Percentiles rank a stretch among this genome's conserved stretches.
Evolutionary conservation across 805 yeast genomes (phyloP).

Genomic region (Candida ascalaphidarum): DNA sequence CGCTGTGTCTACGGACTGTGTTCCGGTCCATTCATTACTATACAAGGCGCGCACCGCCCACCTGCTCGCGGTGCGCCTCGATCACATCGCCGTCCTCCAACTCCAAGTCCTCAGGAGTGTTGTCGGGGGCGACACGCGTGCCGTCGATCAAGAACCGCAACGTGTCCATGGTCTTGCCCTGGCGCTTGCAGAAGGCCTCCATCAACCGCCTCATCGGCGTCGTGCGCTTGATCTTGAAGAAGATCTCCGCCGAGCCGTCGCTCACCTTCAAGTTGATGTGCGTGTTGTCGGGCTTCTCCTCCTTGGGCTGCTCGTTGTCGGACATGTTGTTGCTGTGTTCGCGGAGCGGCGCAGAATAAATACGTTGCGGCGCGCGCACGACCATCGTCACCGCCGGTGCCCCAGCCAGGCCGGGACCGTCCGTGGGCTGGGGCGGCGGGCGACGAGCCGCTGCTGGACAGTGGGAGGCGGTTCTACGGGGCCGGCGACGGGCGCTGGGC

Average conservation of each 20-base stretch:
- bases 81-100: slow-evolving; percentile 94
- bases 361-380: no score
- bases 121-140: slow-evolving; percentile 75
- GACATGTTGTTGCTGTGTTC: slow-evolving; percentile 4
- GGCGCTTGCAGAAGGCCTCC: slow-evolving; percentile 98
- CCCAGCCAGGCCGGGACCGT: no score
- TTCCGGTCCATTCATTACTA: no score
- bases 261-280: slow-evolving; percentile 92
- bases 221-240: slow-evolving; percentile 87
- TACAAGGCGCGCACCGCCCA: slow-evolving; percentile 62
- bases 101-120: slow-evolving; percentile 88
- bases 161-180: slow-evolving; percentile 77
- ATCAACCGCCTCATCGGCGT: slow-evolving; percentile 90
- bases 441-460: no score
- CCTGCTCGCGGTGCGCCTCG: slow-evolving; percentile 95
- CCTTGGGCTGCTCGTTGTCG: slow-evolving; percentile 10
- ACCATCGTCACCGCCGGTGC: no score
- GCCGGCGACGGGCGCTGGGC: no score
- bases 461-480: no score
- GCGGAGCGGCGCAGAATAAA: no score
- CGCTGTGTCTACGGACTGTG: no score
- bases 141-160: slow-evolving; percentile 92
- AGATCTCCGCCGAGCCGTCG: slow-evolving; percentile 89
- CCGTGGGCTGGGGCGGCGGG: no score
- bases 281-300: slow-evolving; percentile 26